Evolutionary conservation across 148 eudicot genomes (phyloP).

Genomic region (Silene conica): DNA sequence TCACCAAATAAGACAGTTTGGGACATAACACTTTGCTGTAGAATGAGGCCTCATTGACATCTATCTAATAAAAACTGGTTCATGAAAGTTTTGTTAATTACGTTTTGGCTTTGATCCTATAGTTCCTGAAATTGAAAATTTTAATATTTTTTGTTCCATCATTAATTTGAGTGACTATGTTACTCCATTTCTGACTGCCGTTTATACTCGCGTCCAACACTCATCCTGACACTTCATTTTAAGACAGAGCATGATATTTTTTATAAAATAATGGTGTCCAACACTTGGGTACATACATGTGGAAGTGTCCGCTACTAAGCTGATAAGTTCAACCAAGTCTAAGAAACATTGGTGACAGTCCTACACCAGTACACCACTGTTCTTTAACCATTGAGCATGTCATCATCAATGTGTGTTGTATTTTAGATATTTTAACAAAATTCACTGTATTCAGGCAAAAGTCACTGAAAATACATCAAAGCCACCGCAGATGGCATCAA

Average conservation of each 20-base stretch:
- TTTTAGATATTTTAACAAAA: constrained; percentile 1
- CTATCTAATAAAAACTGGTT: not conserved
- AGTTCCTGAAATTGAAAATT: not conserved
- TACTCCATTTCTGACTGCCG: not conserved
- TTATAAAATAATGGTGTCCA: not conserved
- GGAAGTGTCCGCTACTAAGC: not conserved
- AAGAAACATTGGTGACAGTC: not conserved
- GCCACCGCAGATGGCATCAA: constrained; percentile 53
- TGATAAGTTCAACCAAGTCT: not conserved
- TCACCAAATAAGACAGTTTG: constrained; percentile 66
- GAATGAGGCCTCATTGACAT: constrained; percentile 70
- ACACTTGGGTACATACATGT: not conserved
- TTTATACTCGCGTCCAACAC: not conserved
- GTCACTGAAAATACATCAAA: constrained; percentile 61
- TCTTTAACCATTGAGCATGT: too few species aligned
- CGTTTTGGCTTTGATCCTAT: not conserved
- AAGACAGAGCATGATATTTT: not conserved
- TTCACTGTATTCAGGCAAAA: constrained; percentile 52
- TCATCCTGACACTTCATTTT: not conserved
- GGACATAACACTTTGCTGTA: constrained; percentile 69
- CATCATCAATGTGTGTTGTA: not conserved
- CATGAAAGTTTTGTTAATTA: not conserved
- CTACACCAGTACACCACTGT: too few species aligned
- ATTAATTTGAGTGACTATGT: not conserved
- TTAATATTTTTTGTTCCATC: not conserved